Base-by-base conservation (phyloP, 1,284 basidiomycete species). In the Wolfiporia cocos region DNA sequence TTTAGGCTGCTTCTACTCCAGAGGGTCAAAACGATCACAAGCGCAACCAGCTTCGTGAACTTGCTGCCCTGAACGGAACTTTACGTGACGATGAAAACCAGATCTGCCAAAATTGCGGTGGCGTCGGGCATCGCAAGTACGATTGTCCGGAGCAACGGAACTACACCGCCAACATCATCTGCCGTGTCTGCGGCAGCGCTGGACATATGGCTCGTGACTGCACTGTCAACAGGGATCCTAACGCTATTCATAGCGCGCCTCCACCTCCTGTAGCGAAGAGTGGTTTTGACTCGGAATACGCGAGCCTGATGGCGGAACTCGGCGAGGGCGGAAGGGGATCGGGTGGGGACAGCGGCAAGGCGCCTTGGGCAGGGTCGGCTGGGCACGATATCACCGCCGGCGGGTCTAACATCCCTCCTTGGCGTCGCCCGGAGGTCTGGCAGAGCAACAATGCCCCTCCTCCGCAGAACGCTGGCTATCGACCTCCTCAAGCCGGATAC, bases 11-110 rank as follows among this genome's bases (percentile, higher is more conserved):
- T 4, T 98, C 94, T 17, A 97, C 94, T 3, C 96, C 96, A 1
- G 96, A 99, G 71, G 94, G 93, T 29, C 92, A 99, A 68, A 99
- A 99, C 62, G 95, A 98, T 61, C 96, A 99, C 72, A 99, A 99
- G 66, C 86, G 96, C 40, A 98, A 95, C 63, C 96, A 99, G 69
- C 81, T 99, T 37, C 91, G 96, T 54, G 96, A 99, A 64, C 78
- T 99, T 23, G 96, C 96, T 12, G 92, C 94, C 15, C 71, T 99
- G 41, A 99, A 99, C 63, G 96, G 96, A 65, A 99, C 96, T 20
- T 82, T 99, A 45, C 92, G 96, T 55, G 96, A 99, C 61, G 96
- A 99, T 64, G 96, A 99, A 69, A 98, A 98, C 60, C 96, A 99
- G 67, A 82, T 98, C 50, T 98, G 96, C 70, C 94, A 97, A 70